Percentiles rank a stretch among this genome's conserved stretches.
Evolutionary conservation across 306 rosid genomes (phyloP).

Genomic region (Quercus aquifolioides): DNA sequence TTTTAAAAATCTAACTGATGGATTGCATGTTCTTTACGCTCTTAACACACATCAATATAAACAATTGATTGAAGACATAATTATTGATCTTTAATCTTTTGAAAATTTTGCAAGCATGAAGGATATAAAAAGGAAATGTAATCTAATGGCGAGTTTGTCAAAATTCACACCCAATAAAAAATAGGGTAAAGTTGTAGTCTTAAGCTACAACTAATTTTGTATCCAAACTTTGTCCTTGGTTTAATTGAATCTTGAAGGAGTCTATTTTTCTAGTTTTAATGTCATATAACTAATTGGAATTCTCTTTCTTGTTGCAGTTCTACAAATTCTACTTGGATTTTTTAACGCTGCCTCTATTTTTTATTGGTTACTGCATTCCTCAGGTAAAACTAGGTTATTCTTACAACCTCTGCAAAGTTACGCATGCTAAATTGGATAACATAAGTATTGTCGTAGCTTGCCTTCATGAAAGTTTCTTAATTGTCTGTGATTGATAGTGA

Average conservation of each 20-base stretch:
- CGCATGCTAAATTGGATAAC: constrained; percentile 2
- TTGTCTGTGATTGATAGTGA: not conserved
- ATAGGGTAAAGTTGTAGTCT: too few relatives aligned
- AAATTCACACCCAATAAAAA: too few relatives aligned
- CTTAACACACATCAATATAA: too few relatives aligned
- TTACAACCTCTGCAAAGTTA: constrained; percentile 10
- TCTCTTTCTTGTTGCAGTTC: constrained; percentile 57
- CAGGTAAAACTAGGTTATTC: constrained; percentile 52
- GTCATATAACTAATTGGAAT: constrained; percentile 9
- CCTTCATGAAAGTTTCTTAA: not conserved
- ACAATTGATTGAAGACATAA: too few relatives aligned
- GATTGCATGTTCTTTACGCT: too few relatives aligned
- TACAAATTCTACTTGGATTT: constrained; percentile 59
- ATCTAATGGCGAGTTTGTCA: too few relatives aligned
- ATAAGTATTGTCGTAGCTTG: constrained; percentile 6
- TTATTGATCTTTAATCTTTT: too few relatives aligned
- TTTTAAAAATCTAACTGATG: too few relatives aligned
- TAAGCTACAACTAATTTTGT: too few relatives aligned
- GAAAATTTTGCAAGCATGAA: too few relatives aligned
- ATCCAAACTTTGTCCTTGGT: too few relatives aligned
- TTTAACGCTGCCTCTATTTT: constrained; percentile 53
- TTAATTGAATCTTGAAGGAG: not conserved
- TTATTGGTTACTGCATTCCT: constrained; percentile 58
- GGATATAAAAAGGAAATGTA: too few relatives aligned
- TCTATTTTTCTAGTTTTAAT: not conserved